These are phyloP conservation scores for Coleophoma eucalyptorum DNA, from an alignment of 2,329 filamentous ascomycete genomes.

Conservation along the genomic window DNA sequence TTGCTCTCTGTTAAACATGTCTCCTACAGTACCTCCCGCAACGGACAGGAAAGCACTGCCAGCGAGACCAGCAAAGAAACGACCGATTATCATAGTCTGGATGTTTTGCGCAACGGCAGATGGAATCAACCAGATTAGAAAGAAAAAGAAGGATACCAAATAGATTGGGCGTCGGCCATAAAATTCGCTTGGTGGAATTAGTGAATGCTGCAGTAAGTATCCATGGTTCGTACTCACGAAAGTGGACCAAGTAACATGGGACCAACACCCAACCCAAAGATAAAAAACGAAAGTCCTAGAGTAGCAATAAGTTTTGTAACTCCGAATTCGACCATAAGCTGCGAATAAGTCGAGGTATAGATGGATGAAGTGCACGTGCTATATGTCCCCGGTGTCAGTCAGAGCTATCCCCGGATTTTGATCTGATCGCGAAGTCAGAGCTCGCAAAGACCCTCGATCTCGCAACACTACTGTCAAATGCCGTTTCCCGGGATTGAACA, in stretches of 20 bases:
- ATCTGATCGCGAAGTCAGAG: neutral
- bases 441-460: neutral
- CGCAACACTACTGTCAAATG: neutral
- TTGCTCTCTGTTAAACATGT: slow-evolving; percentile 66
- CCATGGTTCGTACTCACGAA: slow-evolving; percentile 33
- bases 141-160: slow-evolving; percentile 67
- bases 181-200: slow-evolving; percentile 45
- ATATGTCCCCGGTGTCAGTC: neutral
- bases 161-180: slow-evolving; percentile 83
- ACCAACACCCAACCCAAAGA: slow-evolving; percentile 64
- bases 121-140: slow-evolving; percentile 77
- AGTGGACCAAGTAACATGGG: slow-evolving; percentile 53
- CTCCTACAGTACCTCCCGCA: slow-evolving; percentile 80
- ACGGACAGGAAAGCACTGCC: slow-evolving; percentile 69
- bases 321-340: slow-evolving; percentile 73
- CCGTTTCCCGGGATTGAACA: neutral
- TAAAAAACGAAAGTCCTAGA: slow-evolving; percentile 77
- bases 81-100: slow-evolving; percentile 70
- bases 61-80: slow-evolving; percentile 74
- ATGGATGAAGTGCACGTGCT: slow-evolving; percentile 85
- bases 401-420: too few relatives aligned
- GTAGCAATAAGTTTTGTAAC: slow-evolving; percentile 70
- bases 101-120: slow-evolving; percentile 80
- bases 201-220: too few relatives aligned
- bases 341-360: slow-evolving; percentile 78